A percentile compares a stretch with the other conserved stretches of the same genome.
phyloP scores from a whole-genome alignment of 2,329 filamentous ascomycete genomes.

The Aspergillus ustus region DNA sequence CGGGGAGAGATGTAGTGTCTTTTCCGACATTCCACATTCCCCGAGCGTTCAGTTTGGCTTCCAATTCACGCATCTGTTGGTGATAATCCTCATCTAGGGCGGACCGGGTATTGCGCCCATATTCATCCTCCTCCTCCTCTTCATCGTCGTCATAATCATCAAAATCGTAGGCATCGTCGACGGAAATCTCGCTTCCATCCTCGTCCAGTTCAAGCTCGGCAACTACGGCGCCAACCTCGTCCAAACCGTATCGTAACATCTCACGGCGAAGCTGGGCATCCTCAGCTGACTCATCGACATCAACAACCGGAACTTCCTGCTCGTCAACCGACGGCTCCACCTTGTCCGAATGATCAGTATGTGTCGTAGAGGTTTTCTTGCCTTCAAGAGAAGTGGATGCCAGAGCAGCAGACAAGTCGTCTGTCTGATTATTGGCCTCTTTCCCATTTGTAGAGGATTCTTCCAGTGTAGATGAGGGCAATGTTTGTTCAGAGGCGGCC shows the following conservation, averaged over 20 bases:
- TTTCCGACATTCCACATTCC: slow-evolving; percentile 64
- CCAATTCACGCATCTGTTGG: slow-evolving; percentile 81
- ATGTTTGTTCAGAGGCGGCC: slow-evolving; percentile 19
- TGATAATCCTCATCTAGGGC: slow-evolving; percentile 76
- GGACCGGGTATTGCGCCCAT: slow-evolving; percentile 71
- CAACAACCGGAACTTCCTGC: slow-evolving; percentile 59
- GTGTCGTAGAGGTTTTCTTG: slow-evolving; percentile 7
- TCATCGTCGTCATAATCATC: slow-evolving; percentile 56
- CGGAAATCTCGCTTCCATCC: slow-evolving; percentile 53
- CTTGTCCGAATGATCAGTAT: slow-evolving; percentile 16
- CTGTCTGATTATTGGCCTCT: background rate
- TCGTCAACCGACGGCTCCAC: slow-evolving; percentile 28
- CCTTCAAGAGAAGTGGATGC: slow-evolving; percentile 3
- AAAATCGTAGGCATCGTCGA: slow-evolving; percentile 60
- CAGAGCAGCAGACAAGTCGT: background rate
- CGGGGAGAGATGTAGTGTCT: slow-evolving; percentile 40
- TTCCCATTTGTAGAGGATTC: background rate
- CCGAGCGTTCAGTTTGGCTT: slow-evolving; percentile 69
- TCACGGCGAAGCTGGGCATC: slow-evolving; percentile 80
- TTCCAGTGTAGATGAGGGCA: slow-evolving; percentile 11
- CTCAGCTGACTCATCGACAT: slow-evolving; percentile 76
- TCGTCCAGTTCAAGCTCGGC: slow-evolving; percentile 88
- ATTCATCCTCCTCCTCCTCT: slow-evolving; percentile 74
- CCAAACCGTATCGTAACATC: slow-evolving; percentile 88
- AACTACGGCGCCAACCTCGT: slow-evolving; percentile 88